A percentile compares a stretch with the other conserved stretches of the same genome.
Conservation (phyloP, 176 grass and related monocot species). For the Chloris gayana region DNA sequence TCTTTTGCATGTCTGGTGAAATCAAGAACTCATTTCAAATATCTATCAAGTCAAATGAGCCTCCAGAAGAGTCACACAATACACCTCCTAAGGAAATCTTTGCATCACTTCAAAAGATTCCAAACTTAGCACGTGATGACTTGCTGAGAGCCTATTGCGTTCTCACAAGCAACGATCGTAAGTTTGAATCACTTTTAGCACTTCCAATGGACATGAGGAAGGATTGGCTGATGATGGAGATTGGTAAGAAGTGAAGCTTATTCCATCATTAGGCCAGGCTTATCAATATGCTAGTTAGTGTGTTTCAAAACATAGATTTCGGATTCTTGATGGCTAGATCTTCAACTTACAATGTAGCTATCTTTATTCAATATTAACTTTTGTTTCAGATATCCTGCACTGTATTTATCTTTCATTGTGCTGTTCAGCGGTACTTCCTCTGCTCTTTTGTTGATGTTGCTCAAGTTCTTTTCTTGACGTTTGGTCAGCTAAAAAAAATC, state of each 20-base stretch:
- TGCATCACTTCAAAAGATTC: too few species aligned
- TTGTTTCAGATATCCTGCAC: constrained; percentile 19
- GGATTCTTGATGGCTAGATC: not conserved
- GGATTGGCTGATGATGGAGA: constrained; percentile 40
- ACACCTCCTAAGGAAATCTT: too few species aligned
- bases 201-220: constrained; percentile 42
- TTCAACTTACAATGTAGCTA: not conserved
- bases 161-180: constrained; percentile 21
- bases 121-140: too few species aligned
- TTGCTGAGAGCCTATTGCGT: too few species aligned
- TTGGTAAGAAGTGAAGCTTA: constrained; percentile 27
- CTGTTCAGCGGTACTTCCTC: not conserved
- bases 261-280: not conserved
- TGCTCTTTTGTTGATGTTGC: too few species aligned
- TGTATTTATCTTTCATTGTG: not conserved
- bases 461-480: too few species aligned
- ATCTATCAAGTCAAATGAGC: too few species aligned
- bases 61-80: too few species aligned
- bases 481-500: too few species aligned
- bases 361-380: not conserved
- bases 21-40: too few species aligned
- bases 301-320: not conserved
- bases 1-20: too few species aligned
- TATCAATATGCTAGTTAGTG: not conserved
- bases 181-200: constrained; percentile 21